Percentiles rank a stretch among this genome's conserved stretches.
These are phyloP conservation scores for Trichosporon sp. DNA, from an alignment of 1,284 basidiomycete species.

Conservation along the genomic window DNA sequence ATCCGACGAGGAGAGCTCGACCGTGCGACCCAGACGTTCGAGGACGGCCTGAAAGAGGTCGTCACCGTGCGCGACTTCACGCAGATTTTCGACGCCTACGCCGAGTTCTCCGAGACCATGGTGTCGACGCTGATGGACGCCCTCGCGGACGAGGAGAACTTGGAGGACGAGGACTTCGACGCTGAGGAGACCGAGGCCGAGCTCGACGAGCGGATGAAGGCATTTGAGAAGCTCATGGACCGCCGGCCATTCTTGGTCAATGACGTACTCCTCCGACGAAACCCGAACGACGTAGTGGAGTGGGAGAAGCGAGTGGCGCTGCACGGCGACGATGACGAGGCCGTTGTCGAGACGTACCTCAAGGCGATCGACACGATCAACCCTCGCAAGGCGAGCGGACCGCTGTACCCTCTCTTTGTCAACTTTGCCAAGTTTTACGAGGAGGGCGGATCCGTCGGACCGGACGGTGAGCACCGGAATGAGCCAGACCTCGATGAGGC, in stretches of 20 bases:
- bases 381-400: constrained; percentile 85
- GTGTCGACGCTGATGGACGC: constrained; percentile 89
- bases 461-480: constrained; percentile 56
- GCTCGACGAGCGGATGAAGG: constrained; percentile 82
- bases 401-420: constrained; percentile 84
- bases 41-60: constrained; percentile 75
- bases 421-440: constrained; percentile 98
- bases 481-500: constrained; percentile 80
- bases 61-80: constrained; percentile 96
- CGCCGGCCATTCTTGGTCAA: constrained; percentile 93
- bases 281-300: constrained; percentile 97
- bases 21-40: constrained; percentile 78
- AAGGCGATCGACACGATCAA: constrained; percentile 82
- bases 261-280: constrained; percentile 86
- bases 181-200: constrained; percentile 74
- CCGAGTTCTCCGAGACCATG: constrained; percentile 87
- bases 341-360: constrained; percentile 89
- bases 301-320: constrained; percentile 98
- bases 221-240: constrained; percentile 93
- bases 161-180: constrained; percentile 68
- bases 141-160: constrained; percentile 56
- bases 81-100: constrained; percentile 95
- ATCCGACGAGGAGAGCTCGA: constrained; percentile 96
- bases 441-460: constrained; percentile 67
- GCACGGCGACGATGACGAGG: constrained; percentile 87